phyloP scores from a whole-genome alignment of 2,329 filamentous ascomycete species.

The Pseudogymnoascus sp. region DNA sequence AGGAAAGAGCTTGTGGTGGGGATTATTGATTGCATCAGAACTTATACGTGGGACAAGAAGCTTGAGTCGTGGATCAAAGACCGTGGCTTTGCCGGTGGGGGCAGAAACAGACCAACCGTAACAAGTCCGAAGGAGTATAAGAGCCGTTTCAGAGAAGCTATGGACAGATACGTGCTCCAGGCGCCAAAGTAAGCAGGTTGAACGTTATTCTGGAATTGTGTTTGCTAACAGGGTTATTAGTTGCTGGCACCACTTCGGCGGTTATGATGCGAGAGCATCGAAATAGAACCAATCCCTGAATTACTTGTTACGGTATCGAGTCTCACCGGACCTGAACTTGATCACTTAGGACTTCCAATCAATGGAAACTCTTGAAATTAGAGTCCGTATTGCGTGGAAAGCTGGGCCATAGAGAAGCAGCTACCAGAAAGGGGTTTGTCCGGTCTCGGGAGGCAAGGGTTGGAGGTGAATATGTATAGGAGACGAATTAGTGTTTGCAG shows the following conservation, averaged over 20 bases:
- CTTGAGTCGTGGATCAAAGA: conserved; percentile 99
- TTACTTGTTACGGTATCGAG: not conserved
- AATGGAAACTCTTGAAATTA: not conserved
- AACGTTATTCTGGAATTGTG: not conserved
- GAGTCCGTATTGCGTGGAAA: not conserved
- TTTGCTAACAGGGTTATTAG: conserved; percentile 30
- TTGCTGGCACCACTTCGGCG: conserved; percentile 62
- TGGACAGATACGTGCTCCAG: conserved; percentile 67
- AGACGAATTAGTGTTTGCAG: not conserved
- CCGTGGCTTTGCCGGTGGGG: conserved; percentile 69
- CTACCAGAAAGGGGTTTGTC: not conserved
- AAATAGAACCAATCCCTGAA: not conserved
- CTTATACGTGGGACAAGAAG: conserved; percentile 99
- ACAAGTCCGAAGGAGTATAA: conserved; percentile 96
- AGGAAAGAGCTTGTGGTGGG: conserved; percentile 89
- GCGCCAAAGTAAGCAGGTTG: conserved; percentile 14
- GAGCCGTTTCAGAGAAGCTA: conserved; percentile 87
- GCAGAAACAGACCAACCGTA: conserved; percentile 81
- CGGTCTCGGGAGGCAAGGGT: too few relatives aligned
- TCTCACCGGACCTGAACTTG: not conserved
- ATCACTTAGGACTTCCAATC: not conserved
- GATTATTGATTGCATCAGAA: conserved; percentile 97
- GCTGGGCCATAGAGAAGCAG: not conserved
- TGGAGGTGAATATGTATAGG: not conserved
- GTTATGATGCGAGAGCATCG: not conserved